These are phyloP conservation scores for Neurospora sp. DNA, from an alignment of 495 filamentous ascomycete genomes.

Conservation along the genomic window DNA sequence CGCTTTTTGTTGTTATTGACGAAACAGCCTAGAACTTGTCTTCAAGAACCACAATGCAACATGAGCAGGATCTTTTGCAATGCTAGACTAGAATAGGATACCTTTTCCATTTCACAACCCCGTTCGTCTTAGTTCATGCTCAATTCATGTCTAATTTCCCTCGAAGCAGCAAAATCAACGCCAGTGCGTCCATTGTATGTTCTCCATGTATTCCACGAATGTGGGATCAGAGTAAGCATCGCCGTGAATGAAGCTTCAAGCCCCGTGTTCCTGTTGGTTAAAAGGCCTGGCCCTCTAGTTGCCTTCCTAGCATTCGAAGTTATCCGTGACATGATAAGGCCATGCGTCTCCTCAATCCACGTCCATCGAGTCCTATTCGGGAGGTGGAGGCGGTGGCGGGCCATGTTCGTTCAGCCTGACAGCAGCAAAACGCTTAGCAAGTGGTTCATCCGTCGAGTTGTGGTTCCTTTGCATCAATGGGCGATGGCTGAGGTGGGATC, in stretches of 20 bases:
- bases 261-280: not conserved
- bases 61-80: not conserved
- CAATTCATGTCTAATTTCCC: not conserved
- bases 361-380: not conserved
- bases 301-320: not conserved
- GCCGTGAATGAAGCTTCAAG: not conserved
- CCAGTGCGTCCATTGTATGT: not conserved
- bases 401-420: conserved; percentile 67
- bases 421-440: conserved; percentile 98
- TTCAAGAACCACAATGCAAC: not conserved
- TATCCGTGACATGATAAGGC: not conserved
- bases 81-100: not conserved
- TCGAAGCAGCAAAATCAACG: not conserved
- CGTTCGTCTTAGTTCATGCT: not conserved
- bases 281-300: not conserved
- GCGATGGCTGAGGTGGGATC: conserved; percentile 6
- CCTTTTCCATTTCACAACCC: not conserved
- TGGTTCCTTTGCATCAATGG: conserved; percentile 13
- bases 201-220: not conserved
- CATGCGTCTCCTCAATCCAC: not conserved
- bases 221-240: not conserved
- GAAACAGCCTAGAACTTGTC: rapidly evolving
- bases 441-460: conserved; percentile 47
- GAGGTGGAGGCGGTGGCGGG: not conserved
- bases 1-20: not conserved